Evolutionary conservation across 441 rosid species (phyloP).

Genomic region (Adansonia madagascariensis): DNA sequence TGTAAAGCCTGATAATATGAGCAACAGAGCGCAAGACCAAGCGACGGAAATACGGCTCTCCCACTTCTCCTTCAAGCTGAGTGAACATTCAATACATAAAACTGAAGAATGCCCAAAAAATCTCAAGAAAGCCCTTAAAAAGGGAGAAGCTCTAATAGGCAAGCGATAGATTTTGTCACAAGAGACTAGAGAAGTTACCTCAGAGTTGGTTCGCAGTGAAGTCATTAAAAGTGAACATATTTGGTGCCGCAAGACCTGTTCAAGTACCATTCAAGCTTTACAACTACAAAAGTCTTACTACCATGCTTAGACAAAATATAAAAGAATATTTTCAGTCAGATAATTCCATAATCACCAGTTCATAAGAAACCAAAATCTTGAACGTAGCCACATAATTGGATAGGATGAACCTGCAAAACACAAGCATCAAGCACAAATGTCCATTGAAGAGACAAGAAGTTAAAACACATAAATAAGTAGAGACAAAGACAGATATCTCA

Average conservation of each 20-base stretch:
- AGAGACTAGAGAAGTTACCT: slow-evolving; percentile 54
- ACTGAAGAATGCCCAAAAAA: slow-evolving; percentile 4
- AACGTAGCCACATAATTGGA: slow-evolving; percentile 87
- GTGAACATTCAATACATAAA: slow-evolving; percentile 36
- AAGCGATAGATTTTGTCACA: slow-evolving; percentile 2
- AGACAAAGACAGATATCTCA: slow-evolving; percentile 55
- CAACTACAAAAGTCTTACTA: slow-evolving; percentile 35
- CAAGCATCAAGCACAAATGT: slow-evolving; percentile 28
- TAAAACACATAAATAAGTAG: slow-evolving; percentile 16
- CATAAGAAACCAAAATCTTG: slow-evolving; percentile 74
- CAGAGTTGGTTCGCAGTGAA: slow-evolving; percentile 90
- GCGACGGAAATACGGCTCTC: slow-evolving; percentile 96
- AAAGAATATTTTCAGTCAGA: slow-evolving; percentile 28
- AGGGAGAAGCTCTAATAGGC: neutral
- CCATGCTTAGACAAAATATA: slow-evolving; percentile 35
- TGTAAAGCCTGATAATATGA: slow-evolving; percentile 89
- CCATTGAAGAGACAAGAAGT: slow-evolving; percentile 7
- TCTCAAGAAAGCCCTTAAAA: slow-evolving; percentile 16
- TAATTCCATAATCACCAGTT: slow-evolving; percentile 56
- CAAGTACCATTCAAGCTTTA: slow-evolving; percentile 42
- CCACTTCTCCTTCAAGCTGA: slow-evolving; percentile 94
- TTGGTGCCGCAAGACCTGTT: slow-evolving; percentile 91
- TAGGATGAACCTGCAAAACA: slow-evolving; percentile 76
- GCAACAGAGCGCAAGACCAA: slow-evolving; percentile 97
- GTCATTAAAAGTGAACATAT: slow-evolving; percentile 98